Percentiles rank a stretch among this genome's conserved stretches.
phyloP scores from a whole-genome alignment of 2,329 filamentous ascomycete species.

The Xylariaceae sp. region DNA sequence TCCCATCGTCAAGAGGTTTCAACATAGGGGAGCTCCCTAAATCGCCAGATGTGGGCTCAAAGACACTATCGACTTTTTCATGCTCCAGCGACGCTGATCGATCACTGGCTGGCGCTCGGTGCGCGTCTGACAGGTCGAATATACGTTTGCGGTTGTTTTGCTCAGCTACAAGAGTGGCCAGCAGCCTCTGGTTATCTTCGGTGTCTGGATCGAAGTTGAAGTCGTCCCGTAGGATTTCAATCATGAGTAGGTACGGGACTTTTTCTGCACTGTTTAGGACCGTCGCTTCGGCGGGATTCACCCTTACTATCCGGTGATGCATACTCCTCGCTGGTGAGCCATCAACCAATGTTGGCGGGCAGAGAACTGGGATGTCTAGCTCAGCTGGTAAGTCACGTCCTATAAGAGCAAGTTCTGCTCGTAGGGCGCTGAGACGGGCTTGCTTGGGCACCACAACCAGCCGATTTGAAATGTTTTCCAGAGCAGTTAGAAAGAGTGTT shows the following conservation, averaged over 20 bases:
- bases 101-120: slow-evolving; percentile 44
- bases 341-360: slow-evolving; percentile 68
- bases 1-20: slow-evolving; percentile 48
- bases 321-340: slow-evolving; percentile 70
- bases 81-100: slow-evolving; percentile 39
- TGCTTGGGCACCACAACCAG: slow-evolving; percentile 77
- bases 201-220: slow-evolving; percentile 78
- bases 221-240: slow-evolving; percentile 76
- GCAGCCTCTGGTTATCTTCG: slow-evolving; percentile 65
- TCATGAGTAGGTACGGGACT: slow-evolving; percentile 80
- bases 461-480: slow-evolving; percentile 83
- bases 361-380: slow-evolving; percentile 79
- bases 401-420: slow-evolving; percentile 76
- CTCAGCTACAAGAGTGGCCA: slow-evolving; percentile 54
- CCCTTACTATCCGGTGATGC: slow-evolving; percentile 77
- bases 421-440: slow-evolving; percentile 73
- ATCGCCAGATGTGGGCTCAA: slow-evolving; percentile 77
- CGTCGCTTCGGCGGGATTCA: slow-evolving; percentile 80
- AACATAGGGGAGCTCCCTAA: slow-evolving; percentile 70
- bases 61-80: slow-evolving; percentile 63
- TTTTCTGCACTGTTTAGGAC: slow-evolving; percentile 84
- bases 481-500: slow-evolving; percentile 73
- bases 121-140: slow-evolving; percentile 67
- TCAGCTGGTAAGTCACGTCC: slow-evolving; percentile 78
- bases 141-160: slow-evolving; percentile 56